These are phyloP conservation scores for Cyanophora paradoxa DNA, from an alignment of 78 protist species.

Conservation along the genomic window DNA sequence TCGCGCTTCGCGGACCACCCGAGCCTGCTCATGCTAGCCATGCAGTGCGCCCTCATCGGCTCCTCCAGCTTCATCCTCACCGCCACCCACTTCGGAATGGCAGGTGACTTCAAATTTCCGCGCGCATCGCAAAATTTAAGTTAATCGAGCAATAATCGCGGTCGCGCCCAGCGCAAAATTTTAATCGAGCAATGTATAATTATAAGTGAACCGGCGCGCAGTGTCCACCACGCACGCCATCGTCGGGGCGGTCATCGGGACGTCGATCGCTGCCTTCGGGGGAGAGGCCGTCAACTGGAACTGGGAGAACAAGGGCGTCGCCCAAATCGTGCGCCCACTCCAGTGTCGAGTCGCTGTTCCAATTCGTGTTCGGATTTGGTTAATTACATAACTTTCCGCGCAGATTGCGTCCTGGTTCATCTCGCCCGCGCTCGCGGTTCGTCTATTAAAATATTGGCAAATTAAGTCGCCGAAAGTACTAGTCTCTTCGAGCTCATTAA, in stretches of 20 bases:
- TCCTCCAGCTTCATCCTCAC: not conserved
- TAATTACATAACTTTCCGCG: too few species aligned
- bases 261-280: conserved; percentile 34
- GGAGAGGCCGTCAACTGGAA: too few species aligned
- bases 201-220: conserved; percentile 13
- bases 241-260: conserved; percentile 44
- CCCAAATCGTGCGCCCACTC: too few species aligned
- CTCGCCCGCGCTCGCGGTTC: conserved; percentile 39
- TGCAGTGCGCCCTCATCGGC: conserved; percentile 4
- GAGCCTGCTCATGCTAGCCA: conserved; percentile 13
- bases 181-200: not conserved
- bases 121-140: too few species aligned
- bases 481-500: too few species aligned
- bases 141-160: too few species aligned
- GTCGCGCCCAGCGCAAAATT: not conserved
- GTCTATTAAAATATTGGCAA: too few species aligned
- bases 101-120: too few species aligned
- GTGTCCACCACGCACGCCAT: conserved; percentile 57
- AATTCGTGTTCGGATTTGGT: too few species aligned
- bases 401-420: conserved; percentile 37
- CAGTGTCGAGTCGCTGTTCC: too few species aligned
- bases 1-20: conserved; percentile 10
- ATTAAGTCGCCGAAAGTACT: too few species aligned
- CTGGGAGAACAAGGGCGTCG: too few species aligned
- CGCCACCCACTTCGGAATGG: not conserved